Percentiles rank a stretch among this genome's conserved stretches.
phyloP scores from a whole-genome alignment of 108 stramenopile genomes.

The Mayamaea pseudoterrestris region DNA sequence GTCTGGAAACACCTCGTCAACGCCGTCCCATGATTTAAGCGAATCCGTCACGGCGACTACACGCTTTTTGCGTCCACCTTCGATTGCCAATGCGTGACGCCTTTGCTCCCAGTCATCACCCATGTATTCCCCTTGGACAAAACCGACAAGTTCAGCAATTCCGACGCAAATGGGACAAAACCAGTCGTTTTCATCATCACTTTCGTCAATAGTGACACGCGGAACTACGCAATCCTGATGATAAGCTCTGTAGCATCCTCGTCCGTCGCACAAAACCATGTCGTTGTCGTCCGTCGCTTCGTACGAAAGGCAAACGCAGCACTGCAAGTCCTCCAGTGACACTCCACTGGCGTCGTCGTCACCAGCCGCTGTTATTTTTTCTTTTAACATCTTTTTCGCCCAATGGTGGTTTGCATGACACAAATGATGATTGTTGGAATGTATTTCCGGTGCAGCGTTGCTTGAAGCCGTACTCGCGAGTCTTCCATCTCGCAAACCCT shows the following conservation, averaged over 20 bases:
- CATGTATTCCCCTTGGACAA: slow-evolving; percentile 42
- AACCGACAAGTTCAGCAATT: slow-evolving; percentile 26
- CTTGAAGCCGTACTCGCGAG: too few relatives aligned
- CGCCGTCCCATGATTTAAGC: slow-evolving; percentile 42
- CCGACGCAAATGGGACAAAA: slow-evolving; percentile 66
- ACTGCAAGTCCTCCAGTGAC: slow-evolving; percentile 55
- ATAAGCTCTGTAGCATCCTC: slow-evolving; percentile 64
- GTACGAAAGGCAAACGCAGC: slow-evolving; percentile 50
- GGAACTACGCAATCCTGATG: slow-evolving; percentile 75
- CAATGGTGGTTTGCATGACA: too few relatives aligned
- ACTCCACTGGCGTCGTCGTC: slow-evolving; percentile 40
- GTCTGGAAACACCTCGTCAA: slow-evolving; percentile 67
- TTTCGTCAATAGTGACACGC: slow-evolving; percentile 26
- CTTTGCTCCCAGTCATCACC: slow-evolving; percentile 36
- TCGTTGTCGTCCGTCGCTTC: slow-evolving; percentile 40
- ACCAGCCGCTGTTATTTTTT: too few relatives aligned
- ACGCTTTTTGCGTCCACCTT: slow-evolving; percentile 12
- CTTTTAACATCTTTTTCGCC: too few relatives aligned
- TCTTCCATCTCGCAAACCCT: too few relatives aligned
- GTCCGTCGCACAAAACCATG: slow-evolving; percentile 30
- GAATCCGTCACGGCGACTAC: slow-evolving; percentile 12
- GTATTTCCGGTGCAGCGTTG: too few relatives aligned
- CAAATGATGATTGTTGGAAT: too few relatives aligned
- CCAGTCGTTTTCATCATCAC: slow-evolving; percentile 54
- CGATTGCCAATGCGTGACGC: not conserved